Conservation (phyloP, 345 rosid species). For the Carallia pectinifolia region DNA sequence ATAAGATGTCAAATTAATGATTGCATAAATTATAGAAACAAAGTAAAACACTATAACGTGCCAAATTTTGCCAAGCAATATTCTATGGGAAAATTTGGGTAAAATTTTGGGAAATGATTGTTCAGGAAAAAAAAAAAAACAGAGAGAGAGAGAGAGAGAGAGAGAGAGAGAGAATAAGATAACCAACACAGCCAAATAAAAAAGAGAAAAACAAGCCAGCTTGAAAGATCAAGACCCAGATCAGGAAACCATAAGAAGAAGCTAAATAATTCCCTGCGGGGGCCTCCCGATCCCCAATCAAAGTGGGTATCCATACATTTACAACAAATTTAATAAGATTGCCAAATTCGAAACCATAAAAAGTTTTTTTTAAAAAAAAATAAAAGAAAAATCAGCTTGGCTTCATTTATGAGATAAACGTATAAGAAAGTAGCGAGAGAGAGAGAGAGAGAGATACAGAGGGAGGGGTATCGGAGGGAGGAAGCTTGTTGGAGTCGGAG, state of each 20-base stretch:
- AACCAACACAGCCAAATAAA: neutral
- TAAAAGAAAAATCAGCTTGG: neutral
- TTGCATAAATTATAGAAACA: neutral
- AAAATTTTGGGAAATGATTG: too few relatives aligned
- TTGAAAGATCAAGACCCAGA: neutral
- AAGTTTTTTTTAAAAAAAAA: neutral
- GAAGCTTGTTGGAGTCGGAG: constrained; percentile 15
- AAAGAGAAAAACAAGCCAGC: neutral
- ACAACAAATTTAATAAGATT: neutral
- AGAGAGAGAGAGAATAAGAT: neutral
- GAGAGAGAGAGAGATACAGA: constrained; percentile 28
- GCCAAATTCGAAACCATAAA: neutral
- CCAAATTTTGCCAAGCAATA: neutral
- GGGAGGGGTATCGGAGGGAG: constrained; percentile 20
- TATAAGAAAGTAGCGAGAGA: neutral
- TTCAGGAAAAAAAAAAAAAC: neutral
- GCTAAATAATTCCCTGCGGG: neutral
- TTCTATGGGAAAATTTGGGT: neutral
- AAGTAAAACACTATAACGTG: neutral
- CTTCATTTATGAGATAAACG: too few relatives aligned
- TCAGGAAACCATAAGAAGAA: neutral
- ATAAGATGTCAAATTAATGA: neutral
- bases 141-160: too few relatives aligned
- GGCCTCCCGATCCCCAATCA: neutral
- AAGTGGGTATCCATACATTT: constrained; percentile 4